These are phyloP conservation scores for Penicillium nordicum DNA, from an alignment of 2,329 filamentous ascomycete genomes.

Conservation along the genomic window DNA sequence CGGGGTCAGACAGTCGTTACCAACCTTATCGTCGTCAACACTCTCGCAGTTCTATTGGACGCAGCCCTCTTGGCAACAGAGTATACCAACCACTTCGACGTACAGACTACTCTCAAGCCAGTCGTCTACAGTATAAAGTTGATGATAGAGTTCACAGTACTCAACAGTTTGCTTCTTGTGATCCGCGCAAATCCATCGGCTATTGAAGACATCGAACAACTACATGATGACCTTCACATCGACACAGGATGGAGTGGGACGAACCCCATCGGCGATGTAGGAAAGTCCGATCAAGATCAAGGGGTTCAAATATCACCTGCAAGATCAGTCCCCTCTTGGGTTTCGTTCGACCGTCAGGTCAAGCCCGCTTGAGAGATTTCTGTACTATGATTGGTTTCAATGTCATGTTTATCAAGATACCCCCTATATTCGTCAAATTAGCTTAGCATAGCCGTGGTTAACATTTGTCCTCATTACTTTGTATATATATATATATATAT, in stretches of 20 bases:
- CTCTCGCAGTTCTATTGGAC: neutral
- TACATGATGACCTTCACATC: neutral
- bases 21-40: neutral
- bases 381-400: neutral
- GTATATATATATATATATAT: too few species aligned
- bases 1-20: neutral
- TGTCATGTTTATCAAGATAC: neutral
- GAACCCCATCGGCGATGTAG: neutral
- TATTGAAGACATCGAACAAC: neutral
- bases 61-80: neutral
- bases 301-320: neutral
- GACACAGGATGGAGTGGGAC: neutral
- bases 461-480: neutral
- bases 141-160: neutral
- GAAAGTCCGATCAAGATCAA: neutral
- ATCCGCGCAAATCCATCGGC: neutral
- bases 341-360: neutral
- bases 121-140: neutral
- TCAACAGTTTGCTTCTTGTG: neutral
- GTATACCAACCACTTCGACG: neutral
- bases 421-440: neutral
- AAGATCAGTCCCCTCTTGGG: neutral
- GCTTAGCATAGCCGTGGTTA: neutral
- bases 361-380: neutral
- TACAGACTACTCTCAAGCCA: neutral